Evolutionary conservation across 257 asterid species (phyloP).

Genomic region (Leptodermis oblonga): DNA sequence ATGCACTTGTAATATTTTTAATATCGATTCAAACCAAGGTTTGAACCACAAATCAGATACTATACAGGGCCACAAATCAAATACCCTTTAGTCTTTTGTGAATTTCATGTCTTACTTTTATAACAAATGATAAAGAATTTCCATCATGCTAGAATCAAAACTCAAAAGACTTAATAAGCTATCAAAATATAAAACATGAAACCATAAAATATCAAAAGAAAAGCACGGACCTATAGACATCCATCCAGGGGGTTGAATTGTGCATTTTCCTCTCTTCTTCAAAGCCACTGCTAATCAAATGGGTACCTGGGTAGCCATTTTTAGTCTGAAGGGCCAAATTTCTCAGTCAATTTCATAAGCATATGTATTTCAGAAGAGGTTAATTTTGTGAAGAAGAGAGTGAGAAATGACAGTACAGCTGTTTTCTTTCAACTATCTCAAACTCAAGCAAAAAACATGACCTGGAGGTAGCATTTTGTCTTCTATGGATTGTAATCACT

Average conservation of each 20-base stretch:
- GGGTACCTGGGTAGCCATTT: slow-evolving; percentile 70
- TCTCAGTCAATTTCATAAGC: slow-evolving; percentile 47
- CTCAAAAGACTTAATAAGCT: neutral
- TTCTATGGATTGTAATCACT: too few species aligned
- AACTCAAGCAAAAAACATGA: too few species aligned
- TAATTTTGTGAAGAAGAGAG: too few species aligned
- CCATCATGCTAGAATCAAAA: neutral
- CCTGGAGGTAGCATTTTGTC: too few species aligned
- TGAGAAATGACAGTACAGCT: too few species aligned
- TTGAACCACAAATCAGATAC: too few species aligned
- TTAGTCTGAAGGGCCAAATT: slow-evolving; percentile 85
- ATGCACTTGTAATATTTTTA: too few species aligned
- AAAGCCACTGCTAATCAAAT: slow-evolving; percentile 92
- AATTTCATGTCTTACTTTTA: neutral
- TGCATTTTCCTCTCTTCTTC: slow-evolving; percentile 95
- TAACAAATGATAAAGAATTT: neutral
- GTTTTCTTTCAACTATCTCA: too few species aligned
- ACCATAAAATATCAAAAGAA: neutral
- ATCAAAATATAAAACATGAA: neutral
- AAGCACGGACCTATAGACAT: slow-evolving; percentile 72
- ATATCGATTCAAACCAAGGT: too few species aligned
- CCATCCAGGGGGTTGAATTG: slow-evolving; percentile 82
- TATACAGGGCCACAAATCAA: too few species aligned
- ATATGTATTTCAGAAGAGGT: too few species aligned
- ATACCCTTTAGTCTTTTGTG: neutral